phyloP scores from a whole-genome alignment of 2,329 filamentous ascomycete species.

The Clonostachys chloroleuca region DNA sequence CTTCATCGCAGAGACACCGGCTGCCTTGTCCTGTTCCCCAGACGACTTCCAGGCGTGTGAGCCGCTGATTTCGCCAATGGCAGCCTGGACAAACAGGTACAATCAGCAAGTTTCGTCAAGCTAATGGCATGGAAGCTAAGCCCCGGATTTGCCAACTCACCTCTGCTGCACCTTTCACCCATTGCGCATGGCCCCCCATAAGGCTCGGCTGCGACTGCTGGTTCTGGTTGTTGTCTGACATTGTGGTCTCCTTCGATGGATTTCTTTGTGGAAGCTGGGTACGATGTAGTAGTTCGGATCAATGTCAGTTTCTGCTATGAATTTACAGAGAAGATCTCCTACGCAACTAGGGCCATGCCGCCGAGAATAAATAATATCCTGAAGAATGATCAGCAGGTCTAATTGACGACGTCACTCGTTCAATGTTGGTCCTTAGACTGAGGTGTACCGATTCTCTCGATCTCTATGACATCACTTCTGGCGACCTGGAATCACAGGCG shows the following conservation, averaged over 20 bases:
- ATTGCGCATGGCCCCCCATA: conserved; percentile 60
- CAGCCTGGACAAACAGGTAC: conserved; percentile 30
- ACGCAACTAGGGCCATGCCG: no score
- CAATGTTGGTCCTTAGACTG: no score
- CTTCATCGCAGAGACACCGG: conserved; percentile 60
- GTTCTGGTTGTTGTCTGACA: conserved; percentile 18
- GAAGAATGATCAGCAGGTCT: no score
- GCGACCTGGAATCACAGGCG: no score
- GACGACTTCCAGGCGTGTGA: conserved; percentile 59
- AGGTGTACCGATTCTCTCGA: no score
- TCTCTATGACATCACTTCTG: no score
- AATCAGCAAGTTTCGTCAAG: not conserved
- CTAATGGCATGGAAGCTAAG: not conserved
- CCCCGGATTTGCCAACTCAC: conserved; percentile 27
- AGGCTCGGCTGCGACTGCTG: conserved; percentile 49
- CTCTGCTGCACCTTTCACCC: conserved; percentile 64
- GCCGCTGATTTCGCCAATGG: conserved; percentile 58
- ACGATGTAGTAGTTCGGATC: no score
- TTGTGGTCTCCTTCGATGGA: conserved; percentile 4
- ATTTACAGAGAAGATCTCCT: no score
- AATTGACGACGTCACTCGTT: no score
- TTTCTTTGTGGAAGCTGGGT: no score
- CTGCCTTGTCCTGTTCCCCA: conserved; percentile 59
- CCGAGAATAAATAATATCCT: no score
- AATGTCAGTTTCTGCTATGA: no score